Conservation (phyloP, 371 early-diverging fungal genomes). For the Dinochytrium kinnereticum region DNA sequence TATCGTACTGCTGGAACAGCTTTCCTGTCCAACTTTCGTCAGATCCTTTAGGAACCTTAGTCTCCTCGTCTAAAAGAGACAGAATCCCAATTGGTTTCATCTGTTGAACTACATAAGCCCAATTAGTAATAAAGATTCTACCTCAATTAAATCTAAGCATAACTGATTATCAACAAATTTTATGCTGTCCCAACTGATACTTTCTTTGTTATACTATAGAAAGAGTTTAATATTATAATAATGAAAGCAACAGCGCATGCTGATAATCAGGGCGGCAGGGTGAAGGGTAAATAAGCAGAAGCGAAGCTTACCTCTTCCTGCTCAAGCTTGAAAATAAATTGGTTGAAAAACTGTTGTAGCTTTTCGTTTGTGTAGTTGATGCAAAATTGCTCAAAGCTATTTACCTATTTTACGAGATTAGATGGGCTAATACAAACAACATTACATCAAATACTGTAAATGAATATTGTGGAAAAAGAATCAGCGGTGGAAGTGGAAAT, state of each 20-base stretch:
- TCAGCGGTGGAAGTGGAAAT: no score
- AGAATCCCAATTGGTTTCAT: conserved; percentile 65
- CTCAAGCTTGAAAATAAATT: conserved; percentile 65
- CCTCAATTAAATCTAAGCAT: conserved; percentile 66
- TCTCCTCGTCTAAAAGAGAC: conserved; percentile 71
- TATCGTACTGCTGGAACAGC: conserved; percentile 38
- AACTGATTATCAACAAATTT: conserved; percentile 68
- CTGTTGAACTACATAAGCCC: conserved; percentile 22
- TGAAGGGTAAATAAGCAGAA: background rate
- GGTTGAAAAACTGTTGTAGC: conserved; percentile 74
- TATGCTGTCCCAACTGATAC: conserved; percentile 67
- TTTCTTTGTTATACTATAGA: conserved; percentile 61
- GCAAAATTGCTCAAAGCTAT: conserved; percentile 74
- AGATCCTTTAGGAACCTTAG: conserved; percentile 66
- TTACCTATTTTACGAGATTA: conserved; percentile 35
- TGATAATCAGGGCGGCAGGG: background rate
- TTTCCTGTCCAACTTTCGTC: conserved; percentile 62
- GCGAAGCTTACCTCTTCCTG: conserved; percentile 58
- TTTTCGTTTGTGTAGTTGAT: conserved; percentile 76
- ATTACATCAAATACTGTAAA: conserved; percentile 32
- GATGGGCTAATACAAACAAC: conserved; percentile 5
- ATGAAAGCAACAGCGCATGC: no score
- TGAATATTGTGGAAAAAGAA: no score
- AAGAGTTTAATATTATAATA: background rate
- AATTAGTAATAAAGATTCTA: background rate